A percentile compares a stretch with the other conserved stretches of the same genome.
Conservation (phyloP, 768 basidiomycete genomes). For the Gloeopeniophorella convolvens region DNA sequence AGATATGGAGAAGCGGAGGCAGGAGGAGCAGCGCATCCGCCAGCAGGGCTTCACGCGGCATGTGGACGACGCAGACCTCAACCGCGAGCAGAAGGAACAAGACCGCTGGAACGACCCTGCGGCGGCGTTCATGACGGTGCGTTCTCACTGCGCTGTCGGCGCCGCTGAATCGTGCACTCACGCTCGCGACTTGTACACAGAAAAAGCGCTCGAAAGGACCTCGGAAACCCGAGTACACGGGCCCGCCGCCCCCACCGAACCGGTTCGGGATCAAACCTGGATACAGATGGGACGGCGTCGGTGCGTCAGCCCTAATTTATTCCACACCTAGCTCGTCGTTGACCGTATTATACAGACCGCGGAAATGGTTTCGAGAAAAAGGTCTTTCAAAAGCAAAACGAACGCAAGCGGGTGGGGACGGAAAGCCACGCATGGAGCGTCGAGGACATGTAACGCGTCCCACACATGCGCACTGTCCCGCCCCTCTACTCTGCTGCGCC, state of each 20-base stretch:
- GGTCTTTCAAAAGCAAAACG: constrained; percentile 77
- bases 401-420: constrained; percentile 55
- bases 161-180: neutral
- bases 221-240: constrained; percentile 75
- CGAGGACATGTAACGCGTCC: constrained; percentile 86
- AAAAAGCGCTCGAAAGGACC: constrained; percentile 73
- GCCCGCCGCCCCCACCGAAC: constrained; percentile 88
- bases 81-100: constrained; percentile 73
- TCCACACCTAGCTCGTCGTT: neutral
- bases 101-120: constrained; percentile 98
- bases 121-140: constrained; percentile 83
- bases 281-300: constrained; percentile 98
- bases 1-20: constrained; percentile 59
- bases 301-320: constrained; percentile 37
- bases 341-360: constrained; percentile 48
- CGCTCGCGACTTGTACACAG: constrained; percentile 31
- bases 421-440: constrained; percentile 85
- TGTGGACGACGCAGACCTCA: constrained; percentile 80
- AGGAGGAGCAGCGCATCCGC: constrained; percentile 63
- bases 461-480: no score
- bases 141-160: constrained; percentile 23
- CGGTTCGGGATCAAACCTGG: constrained; percentile 94
- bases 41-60: constrained; percentile 64
- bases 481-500: no score
- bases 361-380: constrained; percentile 95